Base-by-base conservation (phyloP, 2,329 filamentous ascomycete species). In the Ascosphaera apis region DNA sequence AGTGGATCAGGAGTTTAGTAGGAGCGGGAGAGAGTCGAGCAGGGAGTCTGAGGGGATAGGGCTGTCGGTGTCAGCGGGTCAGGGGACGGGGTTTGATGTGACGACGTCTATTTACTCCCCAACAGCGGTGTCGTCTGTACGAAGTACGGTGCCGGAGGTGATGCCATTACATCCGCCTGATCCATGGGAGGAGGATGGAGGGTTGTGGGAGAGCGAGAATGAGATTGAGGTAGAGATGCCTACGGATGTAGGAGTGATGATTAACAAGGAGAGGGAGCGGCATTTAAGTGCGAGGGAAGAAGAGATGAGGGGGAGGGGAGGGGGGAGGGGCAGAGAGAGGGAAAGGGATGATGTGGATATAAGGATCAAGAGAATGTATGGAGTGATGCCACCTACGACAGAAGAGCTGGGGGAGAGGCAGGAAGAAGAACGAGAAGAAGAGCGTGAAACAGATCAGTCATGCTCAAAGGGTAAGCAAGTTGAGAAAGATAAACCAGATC, bases 1-100 rank as follows among this genome's bases (percentile, higher is more conserved):
- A n/a, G n/a, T n/a, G n/a, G 41, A 45, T 31, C 38, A 44, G 34
- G 41, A 44, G 33, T 45, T 35, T 4, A 31, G 43, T 18, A 42
- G 43, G 8, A 38, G 37, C 11, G 36, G 38, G 12, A 11, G 11
- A 11, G 21, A 25, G 11, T 25, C 21, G 21, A 25, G 21, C 11
- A 25, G 21, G 21, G 21, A 25, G 21, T 25, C 21, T 5, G 21
- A 25, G 21, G 11, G 5, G 21, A 5, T 6, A 11, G 5, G 6
- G 6, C 6, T 11, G 11, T 25, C 21, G 11, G 21, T 25, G 21
- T 5, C 21, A 11, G 21, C 21, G 11, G 21, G 6, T 6, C 6
- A 11, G 11, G 21, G 21, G 21, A 11, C 6, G 11, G 21, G 21
- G 5, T 6, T 25, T 5, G 21, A 25, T 5, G 21, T 25, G 5